Base-by-base conservation (phyloP, 2,329 filamentous ascomycete species). In the Paecilomyces dactylethromorphus region DNA sequence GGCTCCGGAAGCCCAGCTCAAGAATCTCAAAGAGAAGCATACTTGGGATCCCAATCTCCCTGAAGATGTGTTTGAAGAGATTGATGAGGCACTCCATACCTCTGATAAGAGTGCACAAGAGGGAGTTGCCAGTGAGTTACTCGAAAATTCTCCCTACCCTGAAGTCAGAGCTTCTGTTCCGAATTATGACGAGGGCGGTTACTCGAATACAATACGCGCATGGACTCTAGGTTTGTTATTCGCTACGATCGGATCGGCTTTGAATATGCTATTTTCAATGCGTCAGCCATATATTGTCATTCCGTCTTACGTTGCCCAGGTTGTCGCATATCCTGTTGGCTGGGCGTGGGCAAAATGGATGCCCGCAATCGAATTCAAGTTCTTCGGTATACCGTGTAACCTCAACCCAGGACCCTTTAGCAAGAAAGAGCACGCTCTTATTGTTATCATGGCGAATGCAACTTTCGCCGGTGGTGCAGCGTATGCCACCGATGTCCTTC, bases 401-500 rank as follows among this genome's bases (percentile, higher is more conserved):
- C 62, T 77, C 0, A 80, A 79, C 58, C 76, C 77, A 0, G 76
- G 77, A 1, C 73, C 70, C 0, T 80, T 79, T 63, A 79, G 74
- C 60, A 76, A 78, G 59, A 81, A 80, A 57, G 78, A 80, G 55
- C 78, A 80, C 62, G 66, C 75, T 0, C 63, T 80, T 7, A 73
- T 77, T 7, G 75, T 76, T 15, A 71, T 80, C 56, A 81, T 79
- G 79, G 87, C 89, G 15, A 85, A 88, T 68, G 86, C 89, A 5
- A 86, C 87, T 4, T 89, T 86, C 77, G 55, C 85, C 82, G 72
- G 73, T 60, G 77, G 78, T 56, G 74, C 71, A 5, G 86, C 87
- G 3, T 91, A 91, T 65, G 87, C 87, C 0, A 91, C 88, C 0
- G 88, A 91, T 64, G 87, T 90, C 31, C 82, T 92, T 52, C 78